A percentile compares a stretch with the other conserved stretches of the same genome.
Conservation (phyloP, 306 rosid genomes). For the Cucumis sativus region Cucumber_9930_V3 NC_026657.2:8991501-8992000, state of each 20-base stretch:
- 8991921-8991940: neutral
- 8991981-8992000: neutral
- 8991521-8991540: neutral
- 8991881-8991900: constrained; percentile 89
- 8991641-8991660: constrained; percentile 33
- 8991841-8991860: constrained; percentile 78
- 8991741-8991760: neutral
- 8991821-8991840: constrained; percentile 43
- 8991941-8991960: neutral
- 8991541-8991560: neutral
- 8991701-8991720: constrained; percentile 43
- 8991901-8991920: constrained; percentile 42
- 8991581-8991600: neutral
- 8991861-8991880: constrained; percentile 89
- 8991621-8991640: constrained; percentile 26
- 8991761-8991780: neutral
- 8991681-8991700: constrained; percentile 32
- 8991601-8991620: neutral
- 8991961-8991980: neutral
- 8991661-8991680: constrained; percentile 34
- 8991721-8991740: neutral
- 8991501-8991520: too few relatives aligned
- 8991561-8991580: neutral
- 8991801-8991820: constrained; percentile 36
- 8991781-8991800: neutral